Evolutionary conservation across 225 moss, liverwort and hornwort genomes (phyloP).

Genomic region (Physcomitrellopsis africana): DNA sequence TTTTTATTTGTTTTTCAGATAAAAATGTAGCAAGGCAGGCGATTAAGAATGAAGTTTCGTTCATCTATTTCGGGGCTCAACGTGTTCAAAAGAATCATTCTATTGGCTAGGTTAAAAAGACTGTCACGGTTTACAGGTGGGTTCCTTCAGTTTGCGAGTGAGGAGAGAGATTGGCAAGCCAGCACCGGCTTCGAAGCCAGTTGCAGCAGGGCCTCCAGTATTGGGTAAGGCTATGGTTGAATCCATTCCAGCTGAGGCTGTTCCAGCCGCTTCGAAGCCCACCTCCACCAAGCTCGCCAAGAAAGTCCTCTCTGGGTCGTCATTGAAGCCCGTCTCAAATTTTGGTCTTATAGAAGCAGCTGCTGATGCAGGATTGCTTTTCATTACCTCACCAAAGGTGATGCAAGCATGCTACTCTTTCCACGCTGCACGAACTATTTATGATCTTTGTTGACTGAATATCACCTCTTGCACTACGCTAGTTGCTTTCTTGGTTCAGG

Average conservation of each 20-base stretch:
- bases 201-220: slow-evolving; percentile 58
- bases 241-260: slow-evolving; percentile 57
- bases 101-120: neutral
- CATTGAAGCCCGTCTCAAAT: slow-evolving; percentile 80
- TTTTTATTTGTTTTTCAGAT: neutral
- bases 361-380: slow-evolving; percentile 92
- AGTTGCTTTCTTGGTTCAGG: neutral
- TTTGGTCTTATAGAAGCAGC: slow-evolving; percentile 94
- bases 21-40: neutral
- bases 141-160: slow-evolving; percentile 78
- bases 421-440: neutral
- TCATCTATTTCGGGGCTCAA: neutral
- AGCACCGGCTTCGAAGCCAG: slow-evolving; percentile 52
- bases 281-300: slow-evolving; percentile 50
- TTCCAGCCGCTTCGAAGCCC: slow-evolving; percentile 57
- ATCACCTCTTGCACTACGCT: neutral
- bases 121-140: slow-evolving; percentile 60
- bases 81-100: neutral
- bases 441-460: neutral
- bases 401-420: neutral
- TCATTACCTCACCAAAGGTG: slow-evolving; percentile 94
- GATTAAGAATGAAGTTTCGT: neutral
- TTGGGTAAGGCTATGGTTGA: slow-evolving; percentile 89
- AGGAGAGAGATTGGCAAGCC: slow-evolving; percentile 81
- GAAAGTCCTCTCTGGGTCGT: slow-evolving; percentile 59